Evolutionary conservation across 78 protist species (phyloP), one percentile per base, ranked within the genome.

Genomic region (Dictyostelium firmibasis): DNA sequence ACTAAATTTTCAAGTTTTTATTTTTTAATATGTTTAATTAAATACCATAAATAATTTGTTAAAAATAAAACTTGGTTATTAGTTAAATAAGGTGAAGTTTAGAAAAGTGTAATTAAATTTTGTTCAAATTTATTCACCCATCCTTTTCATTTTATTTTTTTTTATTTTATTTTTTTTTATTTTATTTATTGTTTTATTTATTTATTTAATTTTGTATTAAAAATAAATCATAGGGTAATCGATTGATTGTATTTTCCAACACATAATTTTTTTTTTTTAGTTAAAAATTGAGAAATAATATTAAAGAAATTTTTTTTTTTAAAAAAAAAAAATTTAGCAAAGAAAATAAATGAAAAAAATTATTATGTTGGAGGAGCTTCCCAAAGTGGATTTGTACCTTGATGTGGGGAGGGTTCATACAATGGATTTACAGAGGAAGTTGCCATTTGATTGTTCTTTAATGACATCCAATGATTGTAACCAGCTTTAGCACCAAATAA

Each of bases 401-500:
- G 87, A 36, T 89, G 83, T 14, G 94, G 94, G 0, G 70, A 62
- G 7, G 94, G 94, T 18, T 7, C 38, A 67, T 89, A 89, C 27
- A 89, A 47, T 81, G 94, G 94, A 81, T 89, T 89, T 10, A 41
- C 86, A 62, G 83, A 60, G 0, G 82, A 67, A 3, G 83, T 85
- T 25, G 94, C 64, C 94, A 89, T 89, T 44, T 78, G 74, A 27
- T 75, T 53, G 2, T 25, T 29, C 20, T 81, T 36, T 16, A 35
- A 31, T 2, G 43, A 31, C 53, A 81, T 89, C 94, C 94, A 89
- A 18, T 81, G 60, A 31, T 89, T 82, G 20, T 89, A 89, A 36
- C 94, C 94, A 27, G 67, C 72, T 50, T 81, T 67, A 47, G 86
- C 94, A 81, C 94, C 94, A 47, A 89, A 81, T 10, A 43, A 67